These are phyloP conservation scores for Collybiopsis luxurians DNA, from an alignment of 768 basidiomycete species.

Conservation along the genomic window DNA sequence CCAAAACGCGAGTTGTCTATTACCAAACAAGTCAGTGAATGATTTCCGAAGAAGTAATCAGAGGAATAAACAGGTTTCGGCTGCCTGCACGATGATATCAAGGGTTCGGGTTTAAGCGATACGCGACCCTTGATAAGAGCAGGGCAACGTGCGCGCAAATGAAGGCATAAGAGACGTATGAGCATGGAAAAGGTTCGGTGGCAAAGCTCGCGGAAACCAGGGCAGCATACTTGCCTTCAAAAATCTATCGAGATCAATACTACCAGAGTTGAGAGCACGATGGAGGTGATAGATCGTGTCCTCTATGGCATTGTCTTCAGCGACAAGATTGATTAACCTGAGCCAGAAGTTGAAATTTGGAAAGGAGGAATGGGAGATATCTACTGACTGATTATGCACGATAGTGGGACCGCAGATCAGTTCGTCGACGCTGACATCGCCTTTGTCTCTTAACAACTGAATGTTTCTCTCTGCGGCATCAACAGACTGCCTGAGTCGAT, in stretches of 20 bases:
- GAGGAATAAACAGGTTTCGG: too few relatives aligned
- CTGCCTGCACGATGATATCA: too few relatives aligned
- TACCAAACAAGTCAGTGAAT: slow-evolving; percentile 11
- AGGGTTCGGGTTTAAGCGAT: too few relatives aligned
- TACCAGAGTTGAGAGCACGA: slow-evolving; percentile 84
- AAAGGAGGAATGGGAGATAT: slow-evolving; percentile 12
- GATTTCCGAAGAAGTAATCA: slow-evolving; percentile 5
- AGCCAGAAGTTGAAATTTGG: slow-evolving; percentile 2
- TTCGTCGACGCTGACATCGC: slow-evolving; percentile 94
- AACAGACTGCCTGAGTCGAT: slow-evolving; percentile 62
- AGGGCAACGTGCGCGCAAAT: neutral
- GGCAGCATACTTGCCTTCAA: slow-evolving; percentile 76
- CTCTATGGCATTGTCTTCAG: slow-evolving; percentile 99
- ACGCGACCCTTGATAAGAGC: neutral
- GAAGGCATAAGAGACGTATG: too few relatives aligned
- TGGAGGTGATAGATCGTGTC: slow-evolving; percentile 98
- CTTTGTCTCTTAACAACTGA: slow-evolving; percentile 73
- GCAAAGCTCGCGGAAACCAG: too few relatives aligned
- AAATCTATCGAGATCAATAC: slow-evolving; percentile 94
- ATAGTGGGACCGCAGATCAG: slow-evolving; percentile 94
- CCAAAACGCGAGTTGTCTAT: slow-evolving; percentile 81
- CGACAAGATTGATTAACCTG: slow-evolving; percentile 93
- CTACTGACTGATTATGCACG: slow-evolving; percentile 91
- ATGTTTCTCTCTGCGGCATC: slow-evolving; percentile 70
- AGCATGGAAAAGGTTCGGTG: too few relatives aligned